Evolutionary conservation across 2,329 filamentous ascomycete species (phyloP).

Genomic region (Alternaria tenuissima): DNA sequence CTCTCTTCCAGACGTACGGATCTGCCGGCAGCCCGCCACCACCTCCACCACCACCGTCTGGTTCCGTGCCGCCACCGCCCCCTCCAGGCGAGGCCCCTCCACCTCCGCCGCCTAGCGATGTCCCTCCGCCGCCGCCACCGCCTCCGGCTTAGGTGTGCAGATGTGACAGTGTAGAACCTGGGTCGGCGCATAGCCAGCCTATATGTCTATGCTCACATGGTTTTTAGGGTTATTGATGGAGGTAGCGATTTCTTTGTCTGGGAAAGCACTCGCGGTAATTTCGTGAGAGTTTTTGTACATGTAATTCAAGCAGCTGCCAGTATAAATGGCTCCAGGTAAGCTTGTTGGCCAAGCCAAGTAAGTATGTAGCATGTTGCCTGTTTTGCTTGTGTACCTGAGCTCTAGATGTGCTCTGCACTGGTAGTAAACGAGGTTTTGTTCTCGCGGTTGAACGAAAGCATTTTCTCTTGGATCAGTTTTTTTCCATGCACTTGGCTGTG

Average conservation of each 20-base stretch:
- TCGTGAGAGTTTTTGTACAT: slow-evolving; percentile 3
- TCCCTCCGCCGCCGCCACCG: slow-evolving; percentile 61
- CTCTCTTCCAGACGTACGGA: slow-evolving; percentile 73
- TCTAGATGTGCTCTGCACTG: background rate
- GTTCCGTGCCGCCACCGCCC: slow-evolving; percentile 67
- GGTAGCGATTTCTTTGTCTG: background rate
- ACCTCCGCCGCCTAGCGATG: slow-evolving; percentile 66
- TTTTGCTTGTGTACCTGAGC: slow-evolving; percentile 1
- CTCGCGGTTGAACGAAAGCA: slow-evolving; percentile 1
- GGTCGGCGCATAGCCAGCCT: background rate
- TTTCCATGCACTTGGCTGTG: background rate
- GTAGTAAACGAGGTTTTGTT: background rate
- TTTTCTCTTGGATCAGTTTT: background rate
- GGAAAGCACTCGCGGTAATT: background rate
- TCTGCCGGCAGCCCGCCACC: slow-evolving; percentile 64
- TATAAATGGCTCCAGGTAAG: slow-evolving; percentile 20
- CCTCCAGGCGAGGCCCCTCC: slow-evolving; percentile 62
- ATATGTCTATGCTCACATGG: slow-evolving; percentile 1
- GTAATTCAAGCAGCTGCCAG: slow-evolving; percentile 5
- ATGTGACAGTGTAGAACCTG: slow-evolving; percentile 3
- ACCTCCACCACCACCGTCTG: slow-evolving; percentile 68
- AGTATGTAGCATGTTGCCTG: slow-evolving; percentile 7
- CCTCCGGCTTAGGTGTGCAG: slow-evolving; percentile 32
- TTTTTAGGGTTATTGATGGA: slow-evolving; percentile 5
- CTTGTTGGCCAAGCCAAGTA: slow-evolving; percentile 4